A percentile compares a stretch with the other conserved stretches of the same genome.
These are phyloP conservation scores for Ceratobasidium sp. DNA, from an alignment of 1,284 basidiomycete genomes.

Conservation along the genomic window DNA sequence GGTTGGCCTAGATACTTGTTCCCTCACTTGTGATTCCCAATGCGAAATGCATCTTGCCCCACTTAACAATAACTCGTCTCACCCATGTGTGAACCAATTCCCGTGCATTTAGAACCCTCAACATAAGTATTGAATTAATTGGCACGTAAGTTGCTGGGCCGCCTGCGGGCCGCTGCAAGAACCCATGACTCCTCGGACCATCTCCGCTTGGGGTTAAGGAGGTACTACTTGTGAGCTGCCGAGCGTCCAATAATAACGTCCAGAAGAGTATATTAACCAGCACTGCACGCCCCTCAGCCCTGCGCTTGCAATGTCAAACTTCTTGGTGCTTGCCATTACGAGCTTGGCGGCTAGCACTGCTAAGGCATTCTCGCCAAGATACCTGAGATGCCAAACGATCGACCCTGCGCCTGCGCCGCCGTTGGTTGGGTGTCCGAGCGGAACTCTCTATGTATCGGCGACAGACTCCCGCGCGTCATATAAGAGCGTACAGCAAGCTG, in stretches of 20 bases:
- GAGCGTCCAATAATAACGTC: constrained; percentile 19
- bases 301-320: background rate
- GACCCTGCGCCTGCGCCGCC: constrained; percentile 30
- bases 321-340: background rate
- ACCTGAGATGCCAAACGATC: constrained; percentile 20
- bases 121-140: background rate
- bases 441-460: constrained; percentile 27
- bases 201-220: constrained; percentile 5
- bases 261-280: background rate
- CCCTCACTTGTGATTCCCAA: constrained; percentile 6
- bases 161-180: constrained; percentile 24
- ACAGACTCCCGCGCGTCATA: constrained; percentile 20
- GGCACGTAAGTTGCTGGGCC: background rate
- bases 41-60: background rate
- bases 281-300: background rate
- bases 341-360: background rate
- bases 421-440: constrained; percentile 24
- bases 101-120: too few relatives aligned
- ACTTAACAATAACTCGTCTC: too few relatives aligned
- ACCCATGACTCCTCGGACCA: constrained; percentile 5
- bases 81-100: background rate
- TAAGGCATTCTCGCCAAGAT: constrained; percentile 26
- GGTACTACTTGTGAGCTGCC: background rate
- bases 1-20: constrained; percentile 15
- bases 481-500: constrained; percentile 33